Conservation (phyloP, 2,329 filamentous ascomycete genomes). For the Hortaea werneckii region DNA sequence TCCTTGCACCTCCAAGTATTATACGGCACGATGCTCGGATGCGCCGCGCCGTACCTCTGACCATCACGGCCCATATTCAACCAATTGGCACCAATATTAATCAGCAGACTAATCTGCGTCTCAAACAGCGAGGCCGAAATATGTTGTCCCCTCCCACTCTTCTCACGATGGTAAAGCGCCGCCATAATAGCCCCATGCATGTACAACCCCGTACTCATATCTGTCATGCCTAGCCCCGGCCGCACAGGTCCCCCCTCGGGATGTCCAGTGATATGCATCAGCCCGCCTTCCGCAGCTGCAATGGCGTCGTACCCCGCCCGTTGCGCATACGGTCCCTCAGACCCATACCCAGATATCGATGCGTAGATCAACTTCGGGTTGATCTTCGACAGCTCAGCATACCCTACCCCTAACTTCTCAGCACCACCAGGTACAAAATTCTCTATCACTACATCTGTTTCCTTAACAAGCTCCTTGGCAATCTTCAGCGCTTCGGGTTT, state of each 20-base stretch:
- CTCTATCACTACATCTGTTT: conserved; percentile 33
- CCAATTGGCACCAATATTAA: conserved; percentile 33
- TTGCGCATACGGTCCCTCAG: conserved; percentile 31
- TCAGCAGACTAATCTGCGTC: conserved; percentile 32
- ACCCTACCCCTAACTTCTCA: conserved; percentile 33
- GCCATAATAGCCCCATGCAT: conserved; percentile 37
- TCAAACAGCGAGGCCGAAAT: conserved; percentile 39
- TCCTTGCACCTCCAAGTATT: conserved; percentile 32
- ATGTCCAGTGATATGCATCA: conserved; percentile 37
- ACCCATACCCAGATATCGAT: conserved; percentile 35
- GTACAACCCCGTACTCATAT: conserved; percentile 38
- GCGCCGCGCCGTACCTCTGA: conserved; percentile 35
- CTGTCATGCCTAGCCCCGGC: conserved; percentile 34
- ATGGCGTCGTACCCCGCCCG: conserved; percentile 39
- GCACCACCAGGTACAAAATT: conserved; percentile 36
- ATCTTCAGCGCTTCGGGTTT: conserved; percentile 27
- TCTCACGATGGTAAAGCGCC: conserved; percentile 29
- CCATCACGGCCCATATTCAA: conserved; percentile 32
- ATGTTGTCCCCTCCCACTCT: conserved; percentile 32
- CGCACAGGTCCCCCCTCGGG: conserved; percentile 30
- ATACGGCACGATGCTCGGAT: conserved; percentile 40
- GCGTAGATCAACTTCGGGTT: conserved; percentile 35
- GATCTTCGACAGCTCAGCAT: conserved; percentile 25
- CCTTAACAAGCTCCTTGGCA: conserved; percentile 26
- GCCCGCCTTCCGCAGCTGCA: conserved; percentile 33